Evolutionary conservation across 2,329 filamentous ascomycete genomes (phyloP), one percentile per base, ranked within the genome.

Genomic region (Pseudohalonectria lignicola): DNA sequence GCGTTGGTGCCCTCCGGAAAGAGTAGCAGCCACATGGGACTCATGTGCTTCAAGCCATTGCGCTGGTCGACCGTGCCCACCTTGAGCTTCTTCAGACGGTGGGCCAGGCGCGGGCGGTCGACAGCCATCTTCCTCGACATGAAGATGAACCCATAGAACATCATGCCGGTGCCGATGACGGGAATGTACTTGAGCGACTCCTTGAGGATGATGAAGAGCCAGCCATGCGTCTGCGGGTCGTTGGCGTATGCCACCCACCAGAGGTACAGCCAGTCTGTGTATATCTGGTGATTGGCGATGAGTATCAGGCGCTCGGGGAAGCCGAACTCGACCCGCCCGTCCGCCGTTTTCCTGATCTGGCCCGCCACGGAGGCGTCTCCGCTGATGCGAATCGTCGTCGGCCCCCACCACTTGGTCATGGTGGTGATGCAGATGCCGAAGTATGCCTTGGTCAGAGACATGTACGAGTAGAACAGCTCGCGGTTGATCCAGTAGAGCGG

Each of bases 171-270:
- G 2, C 86, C 86, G 19, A 93, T 70, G 38, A 93, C 61, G 2
- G 86, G 86, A 13, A 94, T 78, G 47, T 77, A 80, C 56, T 85
- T 87, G 44, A 94, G 65, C 2, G 84, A 88, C 54, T 94, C 84
- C 53, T 94, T 94, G 37, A 93, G 65, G 50, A 94, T 90, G 54
- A 94, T 94, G 63, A 86, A 93, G 51, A 94, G 71, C 53, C 86
- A 82, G 10, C 87, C 86, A 50, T 92, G 83, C 75, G 86, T 86
- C 38, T 73, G 71, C 41, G 82, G 83, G 2, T 50, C 57, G 52
- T 79, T 80, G 19, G 83, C 86, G 51, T 94, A 94, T n/a, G 79
- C 84, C 19, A 86, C 79, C 86, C 86, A 94, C 86, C 86, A 94
- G 7, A 94, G 72, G 54, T 94, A 94, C 8, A 93, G 61, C 86